Evolutionary conservation across 2,329 filamentous ascomycete species (phyloP).

Genomic region (Paramyrothecium roridum): DNA sequence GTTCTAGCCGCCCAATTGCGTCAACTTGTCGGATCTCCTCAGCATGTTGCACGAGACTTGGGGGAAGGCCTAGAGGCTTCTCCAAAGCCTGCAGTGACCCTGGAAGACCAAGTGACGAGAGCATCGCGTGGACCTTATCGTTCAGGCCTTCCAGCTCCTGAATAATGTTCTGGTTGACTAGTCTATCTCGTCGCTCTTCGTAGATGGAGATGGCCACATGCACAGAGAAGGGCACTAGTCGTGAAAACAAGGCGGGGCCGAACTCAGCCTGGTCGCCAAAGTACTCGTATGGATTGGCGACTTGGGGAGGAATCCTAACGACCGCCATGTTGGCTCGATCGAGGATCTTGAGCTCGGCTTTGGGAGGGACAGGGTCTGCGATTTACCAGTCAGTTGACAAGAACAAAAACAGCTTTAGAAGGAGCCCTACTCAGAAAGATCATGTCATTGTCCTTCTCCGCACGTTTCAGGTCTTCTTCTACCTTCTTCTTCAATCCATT

Average conservation of each 20-base stretch:
- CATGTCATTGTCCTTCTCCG: conserved; percentile 93
- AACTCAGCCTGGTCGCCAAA: conserved; percentile 79
- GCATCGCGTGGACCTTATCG: conserved; percentile 71
- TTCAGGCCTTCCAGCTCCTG: conserved; percentile 81
- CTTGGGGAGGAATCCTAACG: conserved; percentile 73
- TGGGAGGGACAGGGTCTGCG: conserved; percentile 73
- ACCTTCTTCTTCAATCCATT: conserved; percentile 79
- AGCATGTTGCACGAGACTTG: conserved; percentile 80
- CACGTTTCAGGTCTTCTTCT: conserved; percentile 82
- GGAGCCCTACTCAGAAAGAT: conserved; percentile 73
- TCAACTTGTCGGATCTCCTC: conserved; percentile 93
- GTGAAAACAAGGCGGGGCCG: conserved; percentile 81
- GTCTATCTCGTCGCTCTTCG: conserved; percentile 82
- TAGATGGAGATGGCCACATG: conserved; percentile 96
- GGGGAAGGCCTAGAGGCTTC: conserved; percentile 87
- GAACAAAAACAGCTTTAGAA: rapidly evolving
- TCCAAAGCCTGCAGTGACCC: conserved; percentile 92
- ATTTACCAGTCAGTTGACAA: conserved; percentile 22
- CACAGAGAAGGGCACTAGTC: conserved; percentile 91
- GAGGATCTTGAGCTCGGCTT: conserved; percentile 80
- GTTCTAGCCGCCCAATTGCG: conserved; percentile 71
- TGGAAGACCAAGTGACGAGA: conserved; percentile 82
- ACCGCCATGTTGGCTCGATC: conserved; percentile 88
- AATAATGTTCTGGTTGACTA: conserved; percentile 85
- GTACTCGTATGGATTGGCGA: conserved; percentile 75